Base-by-base conservation (phyloP, 352 stramenopile genomes). In the Globisporangium lucens region DNA sequence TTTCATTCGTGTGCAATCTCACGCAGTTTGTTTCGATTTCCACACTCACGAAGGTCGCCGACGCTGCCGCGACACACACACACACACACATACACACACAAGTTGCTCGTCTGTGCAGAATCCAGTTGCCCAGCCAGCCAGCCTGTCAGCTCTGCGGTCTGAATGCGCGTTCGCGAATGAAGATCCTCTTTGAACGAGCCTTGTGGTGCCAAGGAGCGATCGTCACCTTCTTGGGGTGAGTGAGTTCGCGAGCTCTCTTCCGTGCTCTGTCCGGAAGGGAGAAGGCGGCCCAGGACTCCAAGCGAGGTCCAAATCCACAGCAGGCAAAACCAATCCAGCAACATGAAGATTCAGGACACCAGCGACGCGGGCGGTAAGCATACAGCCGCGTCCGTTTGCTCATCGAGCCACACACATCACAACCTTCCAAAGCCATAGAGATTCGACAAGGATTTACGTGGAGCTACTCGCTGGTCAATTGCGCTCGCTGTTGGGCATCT, bases 351-450 rank as follows among this genome's bases (percentile, higher is more conserved):
- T 58, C 24, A 33, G 13, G 52, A n/a, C 24, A 36, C 9, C 52
- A 9, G 24, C 22, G 20, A 55, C 46, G 49, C 49, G 22, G 15
- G 24, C 13, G 29, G 24, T 57, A 57, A 57, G 51, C 24, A 57
- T 36, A 35, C 51, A 57, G n/a, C 30, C 49, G 9, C 22, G 22
- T 56, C 12, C 22, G 22, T 33, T 56, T 56, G 51, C 22, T 22
- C 43, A 51, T 51, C 43, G 43, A 22, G 17, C 9, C 43, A 51
- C 51, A 56, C 51, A 56, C 51, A 56, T 56, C 51, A 33, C 49
- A 56, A n/a, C 41, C 13, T 8, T 47, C 41, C 41, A 49, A 49
- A 30, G 22, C 51, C n/a, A 30, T 30, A 33, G 52, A 58, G 52
- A 36, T 58, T 58, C 27, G 43, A 33, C 20, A 36, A 58, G 1